Base-by-base conservation (phyloP, 176 grass and related monocot genomes). In the Pontederia paniculata region DNA sequence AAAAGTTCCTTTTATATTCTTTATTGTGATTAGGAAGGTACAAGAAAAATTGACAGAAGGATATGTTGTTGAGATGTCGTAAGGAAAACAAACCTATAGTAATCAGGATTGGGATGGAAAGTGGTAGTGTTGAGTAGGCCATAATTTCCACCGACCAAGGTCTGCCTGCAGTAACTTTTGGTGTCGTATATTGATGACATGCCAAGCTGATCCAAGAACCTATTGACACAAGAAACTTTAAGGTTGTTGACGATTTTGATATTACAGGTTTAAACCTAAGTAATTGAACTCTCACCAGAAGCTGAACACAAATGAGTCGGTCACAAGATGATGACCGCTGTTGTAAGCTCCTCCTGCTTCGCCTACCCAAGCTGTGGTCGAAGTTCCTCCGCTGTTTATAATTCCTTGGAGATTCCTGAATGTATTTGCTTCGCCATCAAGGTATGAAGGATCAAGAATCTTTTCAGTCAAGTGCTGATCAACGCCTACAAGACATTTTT, bases 91-190 rank as follows among this genome's bases (percentile, higher is more conserved):
- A 23, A 48, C 67, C 52, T 70, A 13, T 70, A 57, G 21, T 57
- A 70, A 48, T 70, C 66, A 57, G 66, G 66, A 55, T 69, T 69
- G 10, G 66, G 66, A 11, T 31, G 52, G 53, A 56, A 69, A 8
- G 66, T 69, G 10, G 42, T 48, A 18, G 43, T 69, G 42, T 69
- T 58, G 5, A 70, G 67, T 19, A 67, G 64, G 11, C 64, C 64
- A 53, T 67, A 67, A 17, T 67, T 67, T 54, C 64, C 64, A 12
- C 64, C 64, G 7, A 67, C 45, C 42, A 70, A 31, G 15, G 67
- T 57, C 13, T 57, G 67, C 20, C 67, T 44, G 44, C 67, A 70
- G 13, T 70, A 70, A 25, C 12, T 57, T 45, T 70, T 70, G 20
- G 67, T 70, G 16, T 48, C 52, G 15, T 58, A 70, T 45, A 10